Percentiles rank a stretch among this genome's conserved stretches.
Conservation (phyloP, 306 rosid genomes). For the Leucaena leucocephala region DNA sequence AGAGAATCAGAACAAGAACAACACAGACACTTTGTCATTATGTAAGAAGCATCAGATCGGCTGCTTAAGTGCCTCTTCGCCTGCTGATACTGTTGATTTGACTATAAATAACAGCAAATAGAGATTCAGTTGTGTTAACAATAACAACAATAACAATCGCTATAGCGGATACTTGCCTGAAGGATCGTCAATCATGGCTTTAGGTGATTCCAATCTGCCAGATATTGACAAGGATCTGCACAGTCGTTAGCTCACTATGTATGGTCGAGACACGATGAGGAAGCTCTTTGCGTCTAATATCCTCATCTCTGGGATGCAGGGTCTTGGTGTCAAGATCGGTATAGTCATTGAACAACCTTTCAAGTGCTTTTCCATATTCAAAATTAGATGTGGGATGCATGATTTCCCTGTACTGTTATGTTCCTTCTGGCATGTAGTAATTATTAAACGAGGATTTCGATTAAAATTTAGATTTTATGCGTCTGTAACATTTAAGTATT, state of each 20-base stretch:
- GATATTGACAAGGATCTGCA: constrained; percentile 97
- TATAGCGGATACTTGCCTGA: constrained; percentile 41
- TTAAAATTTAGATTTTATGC: background rate
- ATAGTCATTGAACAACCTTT: background rate
- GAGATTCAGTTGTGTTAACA: constrained; percentile 26
- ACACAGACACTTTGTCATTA: constrained; percentile 37
- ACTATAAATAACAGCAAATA: constrained; percentile 47
- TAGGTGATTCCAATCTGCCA: constrained; percentile 55
- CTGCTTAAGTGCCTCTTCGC: constrained; percentile 33
- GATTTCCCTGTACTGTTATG: background rate
- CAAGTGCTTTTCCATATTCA: background rate
- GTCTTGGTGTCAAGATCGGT: constrained; percentile 97
- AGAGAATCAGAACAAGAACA: constrained; percentile 42
- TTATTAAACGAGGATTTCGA: background rate
- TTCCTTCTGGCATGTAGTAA: background rate
- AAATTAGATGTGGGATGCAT: background rate
- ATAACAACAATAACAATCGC: constrained; percentile 32
- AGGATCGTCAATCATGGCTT: constrained; percentile 56
- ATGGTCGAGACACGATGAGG: constrained; percentile 96
- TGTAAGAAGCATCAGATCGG: constrained; percentile 72
- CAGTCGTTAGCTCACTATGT: constrained; percentile 94
- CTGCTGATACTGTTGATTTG: constrained; percentile 51
- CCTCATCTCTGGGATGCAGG: constrained; percentile 88
- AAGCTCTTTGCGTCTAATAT: constrained; percentile 78
- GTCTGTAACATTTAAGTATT: background rate